Evolutionary conservation across 1,139 yeast species (phyloP).

Genomic region (Hansenula anomala): DNA sequence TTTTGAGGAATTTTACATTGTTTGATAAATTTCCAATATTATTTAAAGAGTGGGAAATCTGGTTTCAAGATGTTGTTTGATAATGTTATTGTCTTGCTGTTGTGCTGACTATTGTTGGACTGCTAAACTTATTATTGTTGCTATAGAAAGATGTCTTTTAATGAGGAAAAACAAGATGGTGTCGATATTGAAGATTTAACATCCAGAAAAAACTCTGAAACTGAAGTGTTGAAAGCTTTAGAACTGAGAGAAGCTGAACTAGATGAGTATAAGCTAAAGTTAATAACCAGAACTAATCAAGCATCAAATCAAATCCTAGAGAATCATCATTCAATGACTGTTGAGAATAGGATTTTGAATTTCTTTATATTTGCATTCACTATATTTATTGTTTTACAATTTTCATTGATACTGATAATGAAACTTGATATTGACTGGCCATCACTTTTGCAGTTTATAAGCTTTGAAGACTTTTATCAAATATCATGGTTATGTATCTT

Average conservation of each 20-base stretch:
- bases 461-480: conserved; percentile 8
- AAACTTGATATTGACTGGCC: conserved; percentile 10
- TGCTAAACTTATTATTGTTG: too few species aligned
- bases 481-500: conserved; percentile 12
- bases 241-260: not conserved
- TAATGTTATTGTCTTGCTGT: too few species aligned
- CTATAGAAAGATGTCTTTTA: too few species aligned
- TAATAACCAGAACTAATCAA: not conserved
- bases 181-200: too few species aligned
- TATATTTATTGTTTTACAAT: conserved; percentile 14
- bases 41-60: too few species aligned
- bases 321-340: conserved; percentile 8
- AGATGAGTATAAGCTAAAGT: not conserved
- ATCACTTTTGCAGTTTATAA: conserved; percentile 1
- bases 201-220: conserved; percentile 3
- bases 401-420: conserved; percentile 12
- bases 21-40: too few species aligned
- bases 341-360: conserved; percentile 18
- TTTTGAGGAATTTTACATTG: too few species aligned
- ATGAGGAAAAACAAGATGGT: too few species aligned
- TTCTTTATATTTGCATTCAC: conserved; percentile 15
- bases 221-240: not conserved
- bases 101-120: too few species aligned
- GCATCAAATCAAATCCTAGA: conserved; percentile 14
- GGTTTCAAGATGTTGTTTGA: too few species aligned